Evolutionary conservation across 2,329 filamentous ascomycete species (phyloP).

Genomic region (Trichophyton schoenleinii): DNA sequence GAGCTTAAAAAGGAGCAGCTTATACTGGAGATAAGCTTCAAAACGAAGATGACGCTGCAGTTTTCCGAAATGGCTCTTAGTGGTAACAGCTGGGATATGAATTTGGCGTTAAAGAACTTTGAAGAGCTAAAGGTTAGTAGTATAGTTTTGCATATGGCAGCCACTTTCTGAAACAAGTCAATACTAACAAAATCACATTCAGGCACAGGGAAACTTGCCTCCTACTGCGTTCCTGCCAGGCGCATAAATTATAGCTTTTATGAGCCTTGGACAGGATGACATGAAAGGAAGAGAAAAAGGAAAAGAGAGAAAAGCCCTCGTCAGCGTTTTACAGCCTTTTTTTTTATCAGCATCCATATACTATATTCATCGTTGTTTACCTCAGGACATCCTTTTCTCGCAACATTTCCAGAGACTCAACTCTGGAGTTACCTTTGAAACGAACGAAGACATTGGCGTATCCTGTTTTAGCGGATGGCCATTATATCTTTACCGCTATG

Average conservation of each 20-base stretch:
- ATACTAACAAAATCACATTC: not conserved
- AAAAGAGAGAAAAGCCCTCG: not conserved
- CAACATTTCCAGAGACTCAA: not conserved
- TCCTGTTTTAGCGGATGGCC: not conserved
- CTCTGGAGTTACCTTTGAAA: not conserved
- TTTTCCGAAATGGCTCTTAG: constrained; percentile 72
- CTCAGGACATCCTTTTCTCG: not conserved
- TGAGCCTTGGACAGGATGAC: not conserved
- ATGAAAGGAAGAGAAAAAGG: too few relatives aligned
- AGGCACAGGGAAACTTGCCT: constrained; percentile 15
- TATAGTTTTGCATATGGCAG: not conserved
- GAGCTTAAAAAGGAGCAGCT: constrained; percentile 56
- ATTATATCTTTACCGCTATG: not conserved
- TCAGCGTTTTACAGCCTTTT: not conserved
- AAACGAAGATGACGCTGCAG: constrained; percentile 66
- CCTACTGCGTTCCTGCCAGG: constrained; percentile 13
- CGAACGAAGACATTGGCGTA: not conserved
- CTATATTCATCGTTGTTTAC: not conserved
- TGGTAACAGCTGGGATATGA: constrained; percentile 68
- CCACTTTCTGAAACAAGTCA: not conserved
- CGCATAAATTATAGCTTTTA: constrained; percentile 4
- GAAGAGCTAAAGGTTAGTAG: constrained; percentile 55
- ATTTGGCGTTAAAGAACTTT: constrained; percentile 62
- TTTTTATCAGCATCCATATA: not conserved
- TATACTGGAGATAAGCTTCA: constrained; percentile 55